phyloP scores from a whole-genome alignment of 768 basidiomycete genomes.

The Hydnomerulius pinastri region DNA sequence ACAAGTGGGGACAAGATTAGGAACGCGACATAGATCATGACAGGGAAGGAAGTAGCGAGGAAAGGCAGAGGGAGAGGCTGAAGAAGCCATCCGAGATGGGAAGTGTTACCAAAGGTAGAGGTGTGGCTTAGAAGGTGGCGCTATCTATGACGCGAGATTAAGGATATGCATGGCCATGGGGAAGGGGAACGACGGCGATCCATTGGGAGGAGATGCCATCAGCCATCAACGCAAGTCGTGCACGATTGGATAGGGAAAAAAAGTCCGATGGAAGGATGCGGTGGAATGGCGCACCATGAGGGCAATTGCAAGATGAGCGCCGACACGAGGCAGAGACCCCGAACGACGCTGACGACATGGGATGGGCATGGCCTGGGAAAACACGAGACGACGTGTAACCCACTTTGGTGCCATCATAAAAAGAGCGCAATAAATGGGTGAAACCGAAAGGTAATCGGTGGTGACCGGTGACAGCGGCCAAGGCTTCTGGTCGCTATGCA shows the following conservation, averaged over 20 bases:
- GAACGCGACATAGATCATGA: not conserved
- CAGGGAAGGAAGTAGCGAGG: not conserved
- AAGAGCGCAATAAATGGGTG: not conserved
- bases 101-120: not conserved
- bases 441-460: too few species aligned
- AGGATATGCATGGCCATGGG: constrained; percentile 1
- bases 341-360: constrained; percentile 10
- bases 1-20: too few species aligned
- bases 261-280: constrained; percentile 6
- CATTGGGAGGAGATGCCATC: not conserved
- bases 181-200: not conserved
- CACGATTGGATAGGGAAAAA: not conserved
- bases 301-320: constrained; percentile 24
- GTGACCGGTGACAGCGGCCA: too few species aligned
- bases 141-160: constrained; percentile 13
- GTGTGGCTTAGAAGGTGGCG: not conserved
- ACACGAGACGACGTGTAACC: constrained; percentile 11
- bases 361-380: constrained; percentile 14
- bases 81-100: not conserved
- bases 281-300: constrained; percentile 14
- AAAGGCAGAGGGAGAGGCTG: not conserved
- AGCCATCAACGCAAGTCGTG: not conserved
- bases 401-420: not conserved
- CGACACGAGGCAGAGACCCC: constrained; percentile 34
- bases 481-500: too few species aligned